Base-by-base conservation (phyloP, 768 basidiomycete genomes). In the Boletus tylopilopsis region DNA sequence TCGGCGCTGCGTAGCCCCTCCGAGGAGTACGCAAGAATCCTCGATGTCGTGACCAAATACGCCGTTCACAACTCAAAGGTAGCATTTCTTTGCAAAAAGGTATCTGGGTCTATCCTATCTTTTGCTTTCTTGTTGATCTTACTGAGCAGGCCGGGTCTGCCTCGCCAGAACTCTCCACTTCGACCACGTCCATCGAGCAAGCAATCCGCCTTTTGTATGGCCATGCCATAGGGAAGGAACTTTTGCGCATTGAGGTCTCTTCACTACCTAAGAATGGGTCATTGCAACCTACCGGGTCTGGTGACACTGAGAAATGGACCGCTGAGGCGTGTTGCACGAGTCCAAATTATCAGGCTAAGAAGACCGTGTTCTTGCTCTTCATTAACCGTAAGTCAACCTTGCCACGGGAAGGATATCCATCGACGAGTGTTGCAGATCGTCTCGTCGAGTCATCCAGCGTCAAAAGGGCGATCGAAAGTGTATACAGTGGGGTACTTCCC, bases 31-130 rank as follows among this genome's bases (percentile, higher is more conserved):
- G 78, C 83, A 5, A 80, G 90, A 29, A 93, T 98, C 36, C 75
- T 98, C 2, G 91, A 95, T 54, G 90, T 98, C 10, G 75, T 98
- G 23, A 90, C 90, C 3, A 89, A 87, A 53, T 99, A 99, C 62
- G 92, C 96, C 0, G 76, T 94, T 10, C 96, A 99, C 65, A 98
- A 99, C 63, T 81, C 95, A 0, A 80, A 78, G 11, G 82, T 94
- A 4, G 78, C 93, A 0, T 95, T 97, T 70, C 75, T 83, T 0
- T 97, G 94, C 76, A 94, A 90, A 68, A 98, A 97, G 80, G 92
- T 87, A 40, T 39, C 59, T 45, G 6, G 27, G 1, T 18, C n/a
- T 5, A 30, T 25, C 6, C 9, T 0, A 0, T 6, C n/a, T 6
- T 49, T 30, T 40, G 5, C 12, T 32, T 29, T 11, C 29, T 38